Evolutionary conservation across 116 monocot species (phyloP).

Genomic region (Papilionanthe hybrid): DNA sequence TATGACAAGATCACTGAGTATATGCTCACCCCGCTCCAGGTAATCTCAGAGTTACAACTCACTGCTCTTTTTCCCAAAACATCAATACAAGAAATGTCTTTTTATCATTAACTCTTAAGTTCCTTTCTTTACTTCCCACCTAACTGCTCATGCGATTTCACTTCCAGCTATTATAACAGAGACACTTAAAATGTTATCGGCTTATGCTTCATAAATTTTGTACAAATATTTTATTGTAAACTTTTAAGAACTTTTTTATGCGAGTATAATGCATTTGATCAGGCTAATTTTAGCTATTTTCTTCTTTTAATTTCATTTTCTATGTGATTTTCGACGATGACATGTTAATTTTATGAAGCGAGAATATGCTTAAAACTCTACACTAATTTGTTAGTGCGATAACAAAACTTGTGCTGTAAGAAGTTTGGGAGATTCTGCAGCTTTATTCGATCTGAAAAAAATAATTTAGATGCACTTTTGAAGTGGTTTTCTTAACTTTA

Average conservation of each 20-base stretch:
- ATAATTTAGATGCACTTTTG: background rate
- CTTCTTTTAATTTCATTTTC: too few species aligned
- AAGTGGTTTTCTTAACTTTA: too few species aligned
- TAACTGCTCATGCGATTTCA: background rate
- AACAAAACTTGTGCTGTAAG: background rate
- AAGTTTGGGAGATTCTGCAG: background rate
- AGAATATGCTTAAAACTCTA: background rate
- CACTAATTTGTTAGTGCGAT: background rate
- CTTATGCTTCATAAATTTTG: background rate
- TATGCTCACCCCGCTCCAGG: conserved; percentile 38
- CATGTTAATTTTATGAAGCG: background rate
- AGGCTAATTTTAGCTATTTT: too few species aligned
- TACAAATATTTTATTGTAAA: background rate
- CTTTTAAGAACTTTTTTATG: too few species aligned
- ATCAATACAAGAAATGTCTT: background rate
- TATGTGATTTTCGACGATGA: background rate
- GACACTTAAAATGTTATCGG: background rate
- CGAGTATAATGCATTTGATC: too few species aligned
- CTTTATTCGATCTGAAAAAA: background rate
- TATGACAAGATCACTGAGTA: conserved; percentile 16
- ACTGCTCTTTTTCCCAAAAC: background rate
- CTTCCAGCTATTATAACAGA: background rate
- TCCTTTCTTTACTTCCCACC: background rate
- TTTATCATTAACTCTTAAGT: background rate
- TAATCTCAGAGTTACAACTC: conserved; percentile 3